Evolutionary conservation across 2,329 filamentous ascomycete species (phyloP).

Genomic region (Pseudogymnoascus sp.): DNA sequence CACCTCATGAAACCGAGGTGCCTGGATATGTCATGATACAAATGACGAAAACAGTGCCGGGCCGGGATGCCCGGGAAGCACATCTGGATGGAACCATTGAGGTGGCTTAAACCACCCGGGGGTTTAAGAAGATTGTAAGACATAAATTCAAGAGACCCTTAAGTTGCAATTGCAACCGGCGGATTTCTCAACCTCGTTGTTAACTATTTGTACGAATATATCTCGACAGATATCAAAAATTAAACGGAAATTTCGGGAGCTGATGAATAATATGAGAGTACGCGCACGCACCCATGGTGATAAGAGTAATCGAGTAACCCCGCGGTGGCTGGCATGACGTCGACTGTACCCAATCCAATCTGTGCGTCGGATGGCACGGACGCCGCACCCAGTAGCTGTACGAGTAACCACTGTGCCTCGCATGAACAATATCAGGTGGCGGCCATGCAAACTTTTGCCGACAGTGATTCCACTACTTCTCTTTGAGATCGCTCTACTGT

Average conservation of each 20-base stretch:
- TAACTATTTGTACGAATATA: not conserved
- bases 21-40: constrained; percentile 5
- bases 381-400: constrained; percentile 3
- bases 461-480: not conserved
- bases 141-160: constrained; percentile 2
- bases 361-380: not conserved
- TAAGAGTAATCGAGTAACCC: not conserved
- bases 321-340: constrained; percentile 5
- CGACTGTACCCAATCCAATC: not conserved
- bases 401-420: not conserved
- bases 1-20: constrained; percentile 14
- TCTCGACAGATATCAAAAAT: not conserved
- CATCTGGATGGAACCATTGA: constrained; percentile 2
- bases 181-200: not conserved
- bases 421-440: constrained; percentile 5
- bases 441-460: constrained; percentile 7
- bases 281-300: constrained; percentile 3
- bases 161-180: constrained; percentile 11
- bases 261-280: not conserved
- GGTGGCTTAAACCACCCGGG: constrained; percentile 5
- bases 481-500: not conserved
- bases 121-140: constrained; percentile 7
- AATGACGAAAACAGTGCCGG: constrained; percentile 9
- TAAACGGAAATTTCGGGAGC: not conserved
- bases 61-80: constrained; percentile 3